These are phyloP conservation scores for Neonectria punicea DNA, from an alignment of 2,329 filamentous ascomycete genomes.

Conservation along the genomic window DNA sequence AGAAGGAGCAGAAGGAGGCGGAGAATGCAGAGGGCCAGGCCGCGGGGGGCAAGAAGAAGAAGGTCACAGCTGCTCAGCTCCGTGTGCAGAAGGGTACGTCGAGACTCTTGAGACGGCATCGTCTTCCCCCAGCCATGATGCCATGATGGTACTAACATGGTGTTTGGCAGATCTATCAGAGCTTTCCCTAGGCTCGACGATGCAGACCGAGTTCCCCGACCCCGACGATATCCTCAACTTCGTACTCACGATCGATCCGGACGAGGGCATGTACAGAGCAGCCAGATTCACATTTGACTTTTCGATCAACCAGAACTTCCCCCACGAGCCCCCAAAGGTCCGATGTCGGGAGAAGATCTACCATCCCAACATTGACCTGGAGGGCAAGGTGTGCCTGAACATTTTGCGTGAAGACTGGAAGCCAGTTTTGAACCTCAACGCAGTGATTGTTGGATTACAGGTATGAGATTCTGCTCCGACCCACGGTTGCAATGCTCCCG, in stretches of 20 bases:
- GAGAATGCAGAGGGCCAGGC: slow-evolving; percentile 81
- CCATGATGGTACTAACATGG: slow-evolving; percentile 21
- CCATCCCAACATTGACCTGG: slow-evolving; percentile 97
- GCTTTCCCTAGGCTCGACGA: slow-evolving; percentile 80
- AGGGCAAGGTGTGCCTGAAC: slow-evolving; percentile 98
- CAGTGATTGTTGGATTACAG: slow-evolving; percentile 93
- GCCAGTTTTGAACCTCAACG: slow-evolving; percentile 95
- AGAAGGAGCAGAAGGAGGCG: slow-evolving; percentile 96
- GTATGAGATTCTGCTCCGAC: slow-evolving; percentile 52
- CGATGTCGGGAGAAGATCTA: slow-evolving; percentile 98
- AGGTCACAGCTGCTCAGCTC: slow-evolving; percentile 95
- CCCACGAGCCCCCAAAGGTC: slow-evolving; percentile 97
- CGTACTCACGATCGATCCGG: slow-evolving; percentile 81
- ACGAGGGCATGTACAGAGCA: slow-evolving; percentile 89
- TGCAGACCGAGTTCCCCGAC: slow-evolving; percentile 84
- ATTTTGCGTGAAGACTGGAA: slow-evolving; percentile 99
- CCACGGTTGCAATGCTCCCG: neutral
- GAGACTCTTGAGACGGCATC: neutral
- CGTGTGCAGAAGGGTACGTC: slow-evolving; percentile 90
- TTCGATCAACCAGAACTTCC: slow-evolving; percentile 92
- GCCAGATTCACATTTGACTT: slow-evolving; percentile 92
- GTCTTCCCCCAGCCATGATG: neutral
- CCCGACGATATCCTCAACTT: slow-evolving; percentile 90
- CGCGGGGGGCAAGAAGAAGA: slow-evolving; percentile 90
- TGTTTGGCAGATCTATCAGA: slow-evolving; percentile 76